Evolutionary conservation across 805 yeast species (phyloP).

Genomic region (Cyberlindnera nakhonratchasimensis): DNA sequence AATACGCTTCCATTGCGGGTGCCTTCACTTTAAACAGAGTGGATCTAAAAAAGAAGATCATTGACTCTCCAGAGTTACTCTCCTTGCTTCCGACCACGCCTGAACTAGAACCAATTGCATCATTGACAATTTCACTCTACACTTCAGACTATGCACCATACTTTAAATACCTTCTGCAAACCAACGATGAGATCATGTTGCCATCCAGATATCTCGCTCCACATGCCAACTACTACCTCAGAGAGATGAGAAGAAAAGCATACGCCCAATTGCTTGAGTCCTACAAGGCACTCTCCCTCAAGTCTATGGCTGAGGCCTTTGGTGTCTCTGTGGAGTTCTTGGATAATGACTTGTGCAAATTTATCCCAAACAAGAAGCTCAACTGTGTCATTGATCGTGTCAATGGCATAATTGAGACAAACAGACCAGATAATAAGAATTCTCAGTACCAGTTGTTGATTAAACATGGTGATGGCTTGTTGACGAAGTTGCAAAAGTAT

Average conservation of each 20-base stretch:
- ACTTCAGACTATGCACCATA: conserved; percentile 81
- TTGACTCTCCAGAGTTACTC: conserved; percentile 92
- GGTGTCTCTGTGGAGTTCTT: conserved; percentile 85
- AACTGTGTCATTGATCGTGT: conserved; percentile 96
- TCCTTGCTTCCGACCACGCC: conserved; percentile 71
- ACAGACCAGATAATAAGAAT: conserved; percentile 94
- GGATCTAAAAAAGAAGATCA: conserved; percentile 75
- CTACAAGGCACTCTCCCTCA: conserved; percentile 83
- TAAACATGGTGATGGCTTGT: conserved; percentile 86
- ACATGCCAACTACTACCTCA: conserved; percentile 79
- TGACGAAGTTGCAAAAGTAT: conserved; percentile 93
- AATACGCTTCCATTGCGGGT: conserved; percentile 86
- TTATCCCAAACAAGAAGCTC: conserved; percentile 88
- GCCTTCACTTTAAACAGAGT: conserved; percentile 77
- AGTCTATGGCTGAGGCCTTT: conserved; percentile 92
- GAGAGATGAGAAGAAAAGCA: conserved; percentile 94
- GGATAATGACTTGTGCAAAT: conserved; percentile 82
- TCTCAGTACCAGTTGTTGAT: conserved; percentile 86
- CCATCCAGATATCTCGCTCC: conserved; percentile 64
- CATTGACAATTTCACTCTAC: conserved; percentile 81
- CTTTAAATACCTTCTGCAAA: conserved; percentile 71
- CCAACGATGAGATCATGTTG: conserved; percentile 67
- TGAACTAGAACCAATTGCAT: conserved; percentile 72
- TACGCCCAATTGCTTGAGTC: conserved; percentile 92
- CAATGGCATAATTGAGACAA: conserved; percentile 91